Conservation (phyloP, 176 grass and related monocot species). For the Triticum monococcum region DNA sequence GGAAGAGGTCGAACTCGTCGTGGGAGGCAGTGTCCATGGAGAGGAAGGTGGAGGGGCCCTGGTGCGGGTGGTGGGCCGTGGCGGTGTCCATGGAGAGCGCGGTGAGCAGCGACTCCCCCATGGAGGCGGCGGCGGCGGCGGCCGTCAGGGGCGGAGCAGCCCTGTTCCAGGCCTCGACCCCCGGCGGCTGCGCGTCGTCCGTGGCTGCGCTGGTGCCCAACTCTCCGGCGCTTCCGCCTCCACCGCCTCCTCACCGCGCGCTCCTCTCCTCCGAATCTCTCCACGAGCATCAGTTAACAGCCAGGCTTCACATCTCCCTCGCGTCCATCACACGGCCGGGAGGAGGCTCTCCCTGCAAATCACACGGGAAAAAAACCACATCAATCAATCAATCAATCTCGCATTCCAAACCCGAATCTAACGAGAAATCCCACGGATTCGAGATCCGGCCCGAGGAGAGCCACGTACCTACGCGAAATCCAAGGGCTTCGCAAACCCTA, state of each 20-base stretch:
- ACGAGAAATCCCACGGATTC: not conserved
- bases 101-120: conserved; percentile 94
- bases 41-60: conserved; percentile 84
- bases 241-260: conserved; percentile 64
- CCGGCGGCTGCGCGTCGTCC: conserved; percentile 44
- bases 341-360: not conserved
- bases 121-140: conserved; percentile 32
- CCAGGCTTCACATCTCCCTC: conserved; percentile 49
- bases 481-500: conserved; percentile 28
- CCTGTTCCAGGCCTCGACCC: conserved; percentile 30
- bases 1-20: conserved; percentile 63
- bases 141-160: not conserved
- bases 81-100: conserved; percentile 93
- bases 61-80: conserved; percentile 67
- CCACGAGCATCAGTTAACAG: conserved; percentile 54
- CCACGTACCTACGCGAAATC: conserved; percentile 36
- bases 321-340: conserved; percentile 48
- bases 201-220: conserved; percentile 29
- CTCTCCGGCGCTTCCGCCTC: conserved; percentile 58
- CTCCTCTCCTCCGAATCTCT: conserved; percentile 66
- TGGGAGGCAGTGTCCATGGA: conserved; percentile 93
- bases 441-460: conserved; percentile 3
- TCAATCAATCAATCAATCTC: conserved; percentile 13
- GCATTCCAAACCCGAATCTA: not conserved
- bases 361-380: not conserved